Evolutionary conservation across 805 yeast genomes (phyloP), one percentile per base, ranked within the genome.

Genomic region (Ogataea ganodermae): DNA sequence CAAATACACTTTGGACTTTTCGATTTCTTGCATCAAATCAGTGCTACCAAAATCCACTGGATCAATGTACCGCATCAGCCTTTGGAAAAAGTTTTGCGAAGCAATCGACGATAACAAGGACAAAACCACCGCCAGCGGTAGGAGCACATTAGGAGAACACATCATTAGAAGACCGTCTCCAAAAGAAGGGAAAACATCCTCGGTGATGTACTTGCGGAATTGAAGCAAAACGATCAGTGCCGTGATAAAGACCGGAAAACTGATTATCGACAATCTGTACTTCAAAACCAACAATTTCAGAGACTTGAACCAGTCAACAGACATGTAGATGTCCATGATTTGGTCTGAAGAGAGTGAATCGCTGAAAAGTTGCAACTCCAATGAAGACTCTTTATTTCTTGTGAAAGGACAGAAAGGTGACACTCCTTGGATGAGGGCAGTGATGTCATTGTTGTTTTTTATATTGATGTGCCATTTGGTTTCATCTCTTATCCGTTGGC

Each of bases 401-500:
- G 52, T 48, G 28, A 61, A 63, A 6, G 70, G 68, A 43, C 60
- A 45, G 50, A 55, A 81, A 4, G 94, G 90, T 0, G 94, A 82
- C 20, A 80, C 74, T 23, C 87, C 85, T 59, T 87, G 92, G 31
- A 73, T 66, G 42, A 68, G 69, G 31, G 73, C 63, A 49, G 59
- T 70, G 48, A 71, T 65, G n/a, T 71, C 65, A 18, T 71, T 61
- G 17, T 70, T 62, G 3, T 69, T 62, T 6, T 69, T 62, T 1
- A 83, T 49, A 46, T 83, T 75, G 7, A 85, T 66, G 57, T 83
- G 86, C 90, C 92, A 91, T 66, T 89, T 89, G 0, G 89, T 76
- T 62, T 91, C 97, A 28, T 80, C 82, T 9, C 72, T 68, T 3
- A 80, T 70, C 68, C 78, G 77, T 63, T 90, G 96, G 47, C 89